Percentiles rank a stretch among this genome's conserved stretches.
These are phyloP conservation scores for Cordyceps pruinosa DNA, from an alignment of 2,329 filamentous ascomycete species.

Conservation along the genomic window DNA sequence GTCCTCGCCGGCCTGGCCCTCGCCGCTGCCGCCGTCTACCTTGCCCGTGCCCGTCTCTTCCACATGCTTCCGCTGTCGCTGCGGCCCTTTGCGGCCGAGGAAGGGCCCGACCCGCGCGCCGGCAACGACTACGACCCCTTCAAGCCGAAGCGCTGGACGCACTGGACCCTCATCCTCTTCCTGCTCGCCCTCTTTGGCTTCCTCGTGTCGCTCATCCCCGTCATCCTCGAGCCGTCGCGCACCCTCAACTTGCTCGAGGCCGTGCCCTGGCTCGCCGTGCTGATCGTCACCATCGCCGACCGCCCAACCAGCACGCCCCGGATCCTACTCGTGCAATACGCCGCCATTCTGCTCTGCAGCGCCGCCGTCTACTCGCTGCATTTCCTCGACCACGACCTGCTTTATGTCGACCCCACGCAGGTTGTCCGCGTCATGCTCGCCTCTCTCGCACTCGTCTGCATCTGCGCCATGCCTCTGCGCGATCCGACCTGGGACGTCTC, in stretches of 20 bases:
- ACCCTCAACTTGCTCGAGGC: conserved; percentile 26
- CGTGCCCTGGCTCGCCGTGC: conserved; percentile 32
- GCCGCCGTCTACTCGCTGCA: conserved; percentile 24
- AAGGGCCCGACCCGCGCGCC: conserved; percentile 14
- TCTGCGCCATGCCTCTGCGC: conserved; percentile 32
- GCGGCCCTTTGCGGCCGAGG: conserved; percentile 37
- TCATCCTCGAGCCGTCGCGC: conserved; percentile 23
- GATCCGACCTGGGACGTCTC: conserved; percentile 27
- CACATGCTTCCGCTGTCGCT: conserved; percentile 33
- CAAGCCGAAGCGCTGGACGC: conserved; percentile 29
- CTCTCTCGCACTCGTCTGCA: conserved; percentile 23
- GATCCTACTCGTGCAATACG: conserved; percentile 33
- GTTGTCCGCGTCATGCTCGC: conserved; percentile 19
- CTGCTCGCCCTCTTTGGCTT: conserved; percentile 4
- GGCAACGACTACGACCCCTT: background rate
- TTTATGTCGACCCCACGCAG: conserved; percentile 19
- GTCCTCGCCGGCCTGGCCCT: conserved; percentile 22
- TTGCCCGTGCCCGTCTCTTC: conserved; percentile 20
- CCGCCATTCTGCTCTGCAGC: conserved; percentile 26
- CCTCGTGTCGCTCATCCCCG: conserved; percentile 26
- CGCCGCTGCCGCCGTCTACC: conserved; percentile 23
- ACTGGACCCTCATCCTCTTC: conserved; percentile 32
- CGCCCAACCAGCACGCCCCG: conserved; percentile 37
- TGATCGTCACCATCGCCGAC: conserved; percentile 31
- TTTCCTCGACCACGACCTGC: conserved; percentile 22